These are phyloP conservation scores for Aspergillus hiratsukae DNA, from an alignment of 2,329 filamentous ascomycete species.

Conservation along the genomic window DNA sequence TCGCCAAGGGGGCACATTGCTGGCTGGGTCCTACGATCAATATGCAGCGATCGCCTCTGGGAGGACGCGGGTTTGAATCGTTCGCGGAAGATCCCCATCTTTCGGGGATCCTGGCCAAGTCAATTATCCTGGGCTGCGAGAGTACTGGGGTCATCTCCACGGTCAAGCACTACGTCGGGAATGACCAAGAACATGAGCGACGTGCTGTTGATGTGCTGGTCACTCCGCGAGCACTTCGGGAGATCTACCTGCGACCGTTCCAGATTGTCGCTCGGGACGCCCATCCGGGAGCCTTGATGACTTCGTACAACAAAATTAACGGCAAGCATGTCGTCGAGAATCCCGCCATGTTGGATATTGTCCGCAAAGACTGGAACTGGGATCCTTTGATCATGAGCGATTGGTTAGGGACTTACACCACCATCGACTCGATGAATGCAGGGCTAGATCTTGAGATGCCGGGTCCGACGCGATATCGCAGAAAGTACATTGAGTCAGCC, in stretches of 20 bases:
- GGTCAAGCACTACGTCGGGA: constrained; percentile 56
- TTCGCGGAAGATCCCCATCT: constrained; percentile 25
- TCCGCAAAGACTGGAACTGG: constrained; percentile 32
- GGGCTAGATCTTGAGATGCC: constrained; percentile 27
- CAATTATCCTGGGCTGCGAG: constrained; percentile 59
- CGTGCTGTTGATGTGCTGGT: constrained; percentile 27
- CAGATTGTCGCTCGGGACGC: constrained; percentile 52
- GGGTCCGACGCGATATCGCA: constrained; percentile 13
- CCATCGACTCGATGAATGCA: constrained; percentile 17
- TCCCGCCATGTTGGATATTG: constrained; percentile 22
- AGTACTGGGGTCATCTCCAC: constrained; percentile 65
- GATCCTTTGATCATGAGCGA: constrained; percentile 33
- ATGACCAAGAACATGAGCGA: constrained; percentile 32
- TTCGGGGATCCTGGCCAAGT: constrained; percentile 16
- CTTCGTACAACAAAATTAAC: constrained; percentile 50
- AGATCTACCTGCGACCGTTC: constrained; percentile 58
- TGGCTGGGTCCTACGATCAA: constrained; percentile 61
- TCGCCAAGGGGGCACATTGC: constrained; percentile 54
- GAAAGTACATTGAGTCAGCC: constrained; percentile 33
- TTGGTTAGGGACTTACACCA: constrained; percentile 23
- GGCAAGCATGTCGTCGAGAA: constrained; percentile 36
- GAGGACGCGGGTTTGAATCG: constrained; percentile 25
- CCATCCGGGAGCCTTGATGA: constrained; percentile 51
- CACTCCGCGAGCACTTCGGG: constrained; percentile 48
- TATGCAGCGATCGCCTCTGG: constrained; percentile 53